Conservation (phyloP, 352 stramenopile species). For the Pythium aquatile region DNA sequence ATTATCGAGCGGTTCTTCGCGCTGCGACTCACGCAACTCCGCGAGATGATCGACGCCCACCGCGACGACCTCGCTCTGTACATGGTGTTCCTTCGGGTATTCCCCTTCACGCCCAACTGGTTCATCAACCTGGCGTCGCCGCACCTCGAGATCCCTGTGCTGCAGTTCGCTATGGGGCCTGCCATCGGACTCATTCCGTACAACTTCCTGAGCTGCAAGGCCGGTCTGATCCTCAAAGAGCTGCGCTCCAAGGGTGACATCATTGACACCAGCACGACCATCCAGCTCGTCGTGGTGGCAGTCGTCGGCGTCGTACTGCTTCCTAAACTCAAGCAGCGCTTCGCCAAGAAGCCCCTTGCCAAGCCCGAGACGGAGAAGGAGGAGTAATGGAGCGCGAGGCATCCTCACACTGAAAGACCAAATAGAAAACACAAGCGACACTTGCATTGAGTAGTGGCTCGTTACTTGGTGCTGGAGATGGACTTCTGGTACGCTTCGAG, state of each 20-base stretch:
- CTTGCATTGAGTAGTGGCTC: too few species aligned
- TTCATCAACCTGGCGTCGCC: conserved; percentile 86
- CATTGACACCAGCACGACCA: conserved; percentile 70
- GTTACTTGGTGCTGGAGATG: conserved; percentile 26
- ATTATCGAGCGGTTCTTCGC: conserved; percentile 58
- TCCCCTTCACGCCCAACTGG: conserved; percentile 85
- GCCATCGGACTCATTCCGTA: conserved; percentile 74
- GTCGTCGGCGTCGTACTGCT: conserved; percentile 56
- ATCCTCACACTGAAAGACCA: too few species aligned
- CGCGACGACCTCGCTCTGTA: conserved; percentile 79
- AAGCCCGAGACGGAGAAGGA: conserved; percentile 27
- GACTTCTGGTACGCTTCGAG: conserved; percentile 53
- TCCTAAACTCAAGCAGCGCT: conserved; percentile 64
- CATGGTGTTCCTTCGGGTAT: conserved; percentile 80
- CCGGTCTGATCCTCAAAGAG: conserved; percentile 67
- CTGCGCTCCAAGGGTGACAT: conserved; percentile 72
- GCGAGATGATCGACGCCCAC: conserved; percentile 57
- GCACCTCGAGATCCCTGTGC: conserved; percentile 64
- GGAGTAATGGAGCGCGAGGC: not conserved
- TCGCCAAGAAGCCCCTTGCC: conserved; percentile 28
- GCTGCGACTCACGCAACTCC: conserved; percentile 45
- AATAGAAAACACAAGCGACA: too few species aligned
- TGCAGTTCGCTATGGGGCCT: conserved; percentile 59
- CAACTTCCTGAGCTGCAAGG: conserved; percentile 85
- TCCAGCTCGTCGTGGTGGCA: conserved; percentile 75